Evolutionary conservation across 2,329 filamentous ascomycete species (phyloP).

Genomic region (Berkeleyomyces basicola): DNA sequence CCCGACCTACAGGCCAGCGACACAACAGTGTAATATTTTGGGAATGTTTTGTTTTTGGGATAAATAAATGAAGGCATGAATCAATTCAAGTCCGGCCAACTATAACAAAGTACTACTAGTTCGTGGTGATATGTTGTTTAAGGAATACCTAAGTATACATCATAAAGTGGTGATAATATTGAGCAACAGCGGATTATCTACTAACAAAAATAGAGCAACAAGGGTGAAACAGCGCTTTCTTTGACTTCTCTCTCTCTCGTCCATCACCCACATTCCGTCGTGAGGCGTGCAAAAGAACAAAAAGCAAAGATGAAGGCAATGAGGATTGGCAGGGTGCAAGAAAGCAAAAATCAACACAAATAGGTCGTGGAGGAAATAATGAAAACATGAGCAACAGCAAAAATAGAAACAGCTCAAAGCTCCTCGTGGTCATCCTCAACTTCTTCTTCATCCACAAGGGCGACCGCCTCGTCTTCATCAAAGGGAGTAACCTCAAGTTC

Average conservation of each 20-base stretch:
- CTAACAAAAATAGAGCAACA: background rate
- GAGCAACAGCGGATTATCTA: background rate
- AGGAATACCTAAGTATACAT: too few relatives aligned
- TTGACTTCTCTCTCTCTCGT: background rate
- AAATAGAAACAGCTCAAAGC: background rate
- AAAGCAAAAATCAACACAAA: background rate
- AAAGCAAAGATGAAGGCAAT: background rate
- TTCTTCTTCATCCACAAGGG: background rate
- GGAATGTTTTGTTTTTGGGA: background rate
- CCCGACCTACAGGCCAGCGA: background rate
- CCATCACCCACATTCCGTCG: background rate
- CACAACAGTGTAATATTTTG: background rate
- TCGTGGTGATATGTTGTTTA: too few relatives aligned
- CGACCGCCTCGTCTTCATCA: background rate
- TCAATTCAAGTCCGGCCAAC: background rate
- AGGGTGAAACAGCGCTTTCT: background rate
- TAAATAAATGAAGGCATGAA: slow-evolving; percentile 2
- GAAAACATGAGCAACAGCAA: background rate
- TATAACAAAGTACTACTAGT: background rate
- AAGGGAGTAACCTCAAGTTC: background rate
- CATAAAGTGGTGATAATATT: background rate
- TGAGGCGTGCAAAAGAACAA: background rate
- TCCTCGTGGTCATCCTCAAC: background rate
- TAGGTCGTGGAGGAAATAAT: too few relatives aligned
- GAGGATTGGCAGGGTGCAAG: background rate